A percentile compares a stretch with the other conserved stretches of the same genome.
Evolutionary conservation across 1,284 basidiomycete species (phyloP).

Genomic region (Cystobasidium slooffiae): DNA sequence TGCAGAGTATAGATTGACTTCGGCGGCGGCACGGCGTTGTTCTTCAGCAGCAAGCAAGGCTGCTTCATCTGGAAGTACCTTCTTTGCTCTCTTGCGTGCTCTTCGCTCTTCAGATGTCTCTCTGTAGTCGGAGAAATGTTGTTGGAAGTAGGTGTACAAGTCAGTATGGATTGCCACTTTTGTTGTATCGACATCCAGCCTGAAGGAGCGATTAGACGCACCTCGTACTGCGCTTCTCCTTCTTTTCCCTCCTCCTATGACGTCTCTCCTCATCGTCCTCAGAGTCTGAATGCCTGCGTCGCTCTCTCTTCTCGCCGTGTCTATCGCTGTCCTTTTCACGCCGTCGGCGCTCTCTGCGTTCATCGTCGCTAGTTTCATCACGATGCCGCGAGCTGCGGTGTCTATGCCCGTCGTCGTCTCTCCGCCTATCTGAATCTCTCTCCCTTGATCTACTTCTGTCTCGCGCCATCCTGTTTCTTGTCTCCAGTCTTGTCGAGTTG

Average conservation of each 20-base stretch:
- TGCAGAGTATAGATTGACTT: conserved; percentile 82
- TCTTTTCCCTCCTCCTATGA: conserved; percentile 44
- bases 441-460: conserved; percentile 35
- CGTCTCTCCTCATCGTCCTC: conserved; percentile 45
- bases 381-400: conserved; percentile 16
- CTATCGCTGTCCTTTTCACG: conserved; percentile 49
- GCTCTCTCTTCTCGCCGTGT: conserved; percentile 50
- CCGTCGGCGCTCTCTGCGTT: conserved; percentile 41
- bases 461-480: conserved; percentile 17
- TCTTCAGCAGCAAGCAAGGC: conserved; percentile 68
- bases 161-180: background rate
- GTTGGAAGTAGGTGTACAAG: background rate
- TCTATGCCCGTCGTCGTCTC: conserved; percentile 5
- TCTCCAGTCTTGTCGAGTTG: background rate
- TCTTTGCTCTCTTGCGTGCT: conserved; percentile 45
- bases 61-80: conserved; percentile 37
- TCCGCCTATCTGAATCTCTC: conserved; percentile 33
- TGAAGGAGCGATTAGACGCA: background rate
- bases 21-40: conserved; percentile 59
- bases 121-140: background rate
- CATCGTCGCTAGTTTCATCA: conserved; percentile 40
- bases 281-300: conserved; percentile 47
- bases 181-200: no score
- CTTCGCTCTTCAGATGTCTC: conserved; percentile 39
- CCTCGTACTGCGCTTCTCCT: conserved; percentile 45